Conservation (phyloP, 2,329 filamentous ascomycete genomes). For the Lecanosticta acicola region DNA sequence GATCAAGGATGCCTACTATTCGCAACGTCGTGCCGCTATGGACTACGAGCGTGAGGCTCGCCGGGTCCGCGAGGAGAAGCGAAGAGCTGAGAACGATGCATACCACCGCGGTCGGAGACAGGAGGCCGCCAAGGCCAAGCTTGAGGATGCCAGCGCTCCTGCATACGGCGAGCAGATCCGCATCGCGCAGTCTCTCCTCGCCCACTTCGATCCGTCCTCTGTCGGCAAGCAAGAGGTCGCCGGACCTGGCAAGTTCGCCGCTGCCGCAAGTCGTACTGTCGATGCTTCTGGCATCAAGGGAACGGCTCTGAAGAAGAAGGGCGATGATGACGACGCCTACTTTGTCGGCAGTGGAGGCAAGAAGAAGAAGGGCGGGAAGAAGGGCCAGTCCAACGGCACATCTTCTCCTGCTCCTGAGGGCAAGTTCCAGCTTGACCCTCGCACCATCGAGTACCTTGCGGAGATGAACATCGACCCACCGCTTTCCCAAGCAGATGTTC, state of each 20-base stretch:
- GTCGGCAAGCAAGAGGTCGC: constrained; percentile 57
- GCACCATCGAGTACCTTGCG: constrained; percentile 83
- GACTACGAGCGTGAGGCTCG: constrained; percentile 79
- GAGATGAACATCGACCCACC: constrained; percentile 83
- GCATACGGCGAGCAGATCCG: constrained; percentile 92
- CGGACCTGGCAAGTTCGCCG: constrained; percentile 65
- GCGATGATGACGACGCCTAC: constrained; percentile 74
- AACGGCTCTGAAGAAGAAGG: constrained; percentile 76
- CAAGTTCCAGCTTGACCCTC: constrained; percentile 81
- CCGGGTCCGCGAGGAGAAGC: constrained; percentile 68
- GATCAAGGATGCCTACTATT: constrained; percentile 84
- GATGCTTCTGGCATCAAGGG: constrained; percentile 83
- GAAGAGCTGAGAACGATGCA: constrained; percentile 72
- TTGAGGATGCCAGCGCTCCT: constrained; percentile 75
- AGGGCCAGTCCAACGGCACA: constrained; percentile 63
- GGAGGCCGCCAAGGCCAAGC: constrained; percentile 68
- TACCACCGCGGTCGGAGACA: constrained; percentile 67
- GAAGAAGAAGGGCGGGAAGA: constrained; percentile 79
- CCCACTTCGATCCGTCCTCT: constrained; percentile 78
- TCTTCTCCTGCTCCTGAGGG: constrained; percentile 45
- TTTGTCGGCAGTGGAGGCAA: constrained; percentile 66
- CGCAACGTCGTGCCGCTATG: constrained; percentile 72
- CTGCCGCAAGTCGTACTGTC: constrained; percentile 74
- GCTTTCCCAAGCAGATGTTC: constrained; percentile 76
- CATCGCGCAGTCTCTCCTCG: constrained; percentile 77